Base-by-base conservation (phyloP, 1,139 yeast species). In the Zygotorulaspora mrakii region DNA sequence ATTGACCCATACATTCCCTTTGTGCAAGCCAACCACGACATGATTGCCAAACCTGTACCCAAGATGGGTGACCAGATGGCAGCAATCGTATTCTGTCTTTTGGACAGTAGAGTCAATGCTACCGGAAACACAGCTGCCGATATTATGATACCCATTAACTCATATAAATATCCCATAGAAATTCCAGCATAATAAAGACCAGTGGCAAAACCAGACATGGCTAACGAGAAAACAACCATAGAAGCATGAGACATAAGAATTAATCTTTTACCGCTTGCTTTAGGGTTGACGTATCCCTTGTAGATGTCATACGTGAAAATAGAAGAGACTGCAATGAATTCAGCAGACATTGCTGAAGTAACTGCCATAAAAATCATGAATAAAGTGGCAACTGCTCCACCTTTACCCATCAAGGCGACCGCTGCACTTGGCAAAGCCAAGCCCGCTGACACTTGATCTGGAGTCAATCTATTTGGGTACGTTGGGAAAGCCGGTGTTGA, bases 361-460 rank as follows among this genome's bases (percentile, higher is more conserved):
- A 78, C 83, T 31, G 88, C 86, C 87, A 86, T 83, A 65, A 87
- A 87, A 10, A 86, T 76, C 68, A 88, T 67, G 29, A 88, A 62
- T 43, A 87, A 70, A 4, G 89, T 73, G 25, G 88, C 86, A 25
- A 77, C 86, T 7, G 94, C 95, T 47, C 96, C 96, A 45, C 91
- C 86, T 52, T 73, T 80, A 34, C 96, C 96, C 59, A 88, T 70
- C 37, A 88, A 66, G 1, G 95, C 87, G 18, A 79, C 82, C 1
- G 95, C 94, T 17, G 95, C 94, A 49, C 83, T 80, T 10, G 96
- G 96, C 35, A 88, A 70, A 3, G 82, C 94, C 44, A 87, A 69
- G 31, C 96, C 96, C 21, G 89, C 82, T 50, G 76, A 69, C 27
- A 86, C 87, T 56, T 85, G 88, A 17, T 71, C 82, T 7, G 80